Percentiles rank a stretch among this genome's conserved stretches.
phyloP scores from a whole-genome alignment of 352 stramenopile species.

The Phytophthora fragariae region DNA sequence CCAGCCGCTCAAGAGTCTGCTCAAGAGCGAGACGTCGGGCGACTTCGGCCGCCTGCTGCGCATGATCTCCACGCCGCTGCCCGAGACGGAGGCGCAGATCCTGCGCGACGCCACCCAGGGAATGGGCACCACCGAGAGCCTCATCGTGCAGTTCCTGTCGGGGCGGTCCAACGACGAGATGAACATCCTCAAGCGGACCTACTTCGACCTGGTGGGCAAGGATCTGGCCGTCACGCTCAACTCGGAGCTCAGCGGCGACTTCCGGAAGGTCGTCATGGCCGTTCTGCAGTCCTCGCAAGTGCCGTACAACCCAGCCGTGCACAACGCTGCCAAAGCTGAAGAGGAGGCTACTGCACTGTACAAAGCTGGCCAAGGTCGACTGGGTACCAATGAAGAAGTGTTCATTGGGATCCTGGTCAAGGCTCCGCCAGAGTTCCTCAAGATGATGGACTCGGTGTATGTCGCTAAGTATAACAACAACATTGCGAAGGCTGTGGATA shows the following conservation, averaged over 20 bases:
- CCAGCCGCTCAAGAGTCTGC: conserved; percentile 58
- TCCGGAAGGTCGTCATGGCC: conserved; percentile 80
- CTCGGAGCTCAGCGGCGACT: conserved; percentile 78
- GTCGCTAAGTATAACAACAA: conserved; percentile 84
- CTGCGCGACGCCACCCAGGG: conserved; percentile 76
- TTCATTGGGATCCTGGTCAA: conserved; percentile 74
- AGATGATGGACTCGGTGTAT: conserved; percentile 78
- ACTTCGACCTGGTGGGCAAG: conserved; percentile 72
- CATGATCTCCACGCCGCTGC: conserved; percentile 79
- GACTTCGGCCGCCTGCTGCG: conserved; percentile 74
- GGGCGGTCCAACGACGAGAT: conserved; percentile 85
- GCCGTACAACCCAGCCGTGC: conserved; percentile 66
- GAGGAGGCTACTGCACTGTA: conserved; percentile 72
- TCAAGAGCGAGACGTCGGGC: conserved; percentile 79
- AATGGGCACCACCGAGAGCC: conserved; percentile 73
- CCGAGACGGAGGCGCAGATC: conserved; percentile 75
- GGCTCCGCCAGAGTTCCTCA: conserved; percentile 64
- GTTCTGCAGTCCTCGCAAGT: conserved; percentile 60
- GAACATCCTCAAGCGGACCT: conserved; percentile 81
- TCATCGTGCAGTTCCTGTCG: conserved; percentile 73
- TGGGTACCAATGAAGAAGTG: conserved; percentile 78
- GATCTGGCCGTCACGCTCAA: conserved; percentile 72
- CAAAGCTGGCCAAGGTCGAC: conserved; percentile 76
- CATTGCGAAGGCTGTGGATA: conserved; percentile 79
- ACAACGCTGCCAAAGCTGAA: conserved; percentile 73